Base-by-base conservation (phyloP, 1,139 yeast species). In the Nematodospora anomalae region DNA sequence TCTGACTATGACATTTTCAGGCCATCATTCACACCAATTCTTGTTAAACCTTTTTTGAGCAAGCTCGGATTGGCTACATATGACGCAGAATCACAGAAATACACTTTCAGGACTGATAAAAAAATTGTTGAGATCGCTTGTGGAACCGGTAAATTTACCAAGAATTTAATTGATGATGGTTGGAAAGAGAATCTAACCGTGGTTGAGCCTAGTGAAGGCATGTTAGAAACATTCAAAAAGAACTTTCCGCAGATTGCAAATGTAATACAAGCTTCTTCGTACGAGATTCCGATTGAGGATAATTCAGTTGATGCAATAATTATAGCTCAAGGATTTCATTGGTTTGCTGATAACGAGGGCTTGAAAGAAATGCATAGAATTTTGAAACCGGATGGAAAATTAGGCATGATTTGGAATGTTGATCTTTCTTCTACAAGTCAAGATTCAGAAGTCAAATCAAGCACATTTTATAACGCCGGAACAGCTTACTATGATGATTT, bases 101-200 rank as follows among this genome's bases (percentile, higher is more conserved):
- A 46, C 23, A 32, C 38, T 2, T 53, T 45, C 40, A 30, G 46
- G 12, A 58, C 56, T 13, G 45, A 54, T 9, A 67, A 62, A 36
- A 47, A 38, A 9, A 57, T 80, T 10, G 55, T 80, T 21, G 87
- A 80, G 42, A 52, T 80, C 21, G 87, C 83, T 1, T 73, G 78
- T 11, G 87, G 87, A 0, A 80, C 86, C 0, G 86, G 86, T 3
- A 80, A 79, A 46, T 80, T 80, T 60, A 80, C 87, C 6, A 58
- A 56, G 25, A 60, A 70, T 31, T 59, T 80, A 24, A 61, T 64
- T 2, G 52, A 57, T 23, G 53, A 58, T 33, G 79, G 80, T 2
- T 72, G 72, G 65, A 39, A 39, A 1, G 52, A 51, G 6, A 50
- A 47, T 7, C 51, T 77, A 36, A 50, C 59, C 2, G 74, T 76